Conservation (phyloP, 2,329 filamentous ascomycete genomes). For the Ceratocystis smalleyi region DNA sequence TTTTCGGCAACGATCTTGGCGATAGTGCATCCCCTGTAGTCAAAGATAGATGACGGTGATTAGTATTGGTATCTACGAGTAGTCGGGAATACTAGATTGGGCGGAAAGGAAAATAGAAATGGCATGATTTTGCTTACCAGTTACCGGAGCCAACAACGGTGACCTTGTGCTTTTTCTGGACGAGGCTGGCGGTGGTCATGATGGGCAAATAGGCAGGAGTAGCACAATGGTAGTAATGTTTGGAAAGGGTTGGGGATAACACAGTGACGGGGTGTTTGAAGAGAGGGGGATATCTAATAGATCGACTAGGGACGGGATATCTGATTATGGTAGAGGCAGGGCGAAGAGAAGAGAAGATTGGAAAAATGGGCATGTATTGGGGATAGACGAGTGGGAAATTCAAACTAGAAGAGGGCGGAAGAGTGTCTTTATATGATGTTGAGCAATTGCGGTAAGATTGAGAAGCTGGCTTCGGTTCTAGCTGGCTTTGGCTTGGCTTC, state of each 20-base stretch:
- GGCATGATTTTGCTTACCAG: constrained; percentile 43
- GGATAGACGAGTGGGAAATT: neutral
- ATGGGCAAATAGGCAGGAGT: constrained; percentile 11
- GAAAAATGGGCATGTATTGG: neutral
- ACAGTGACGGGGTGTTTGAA: neutral
- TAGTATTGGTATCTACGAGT: neutral
- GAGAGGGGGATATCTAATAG: neutral
- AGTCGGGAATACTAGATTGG: neutral
- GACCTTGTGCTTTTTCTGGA: constrained; percentile 71
- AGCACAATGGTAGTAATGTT: neutral
- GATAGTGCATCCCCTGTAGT: constrained; percentile 76
- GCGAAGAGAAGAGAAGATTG: neutral
- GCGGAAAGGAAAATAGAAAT: neutral
- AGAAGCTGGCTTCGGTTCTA: neutral
- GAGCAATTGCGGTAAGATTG: neutral
- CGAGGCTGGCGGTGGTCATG: constrained; percentile 29
- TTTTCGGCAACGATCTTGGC: constrained; percentile 95
- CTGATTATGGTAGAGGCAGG: neutral
- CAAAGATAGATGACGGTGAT: neutral
- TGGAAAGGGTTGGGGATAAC: neutral
- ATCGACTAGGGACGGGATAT: neutral
- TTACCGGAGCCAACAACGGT: constrained; percentile 92
- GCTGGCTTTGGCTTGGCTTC: neutral
- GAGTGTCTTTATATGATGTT: constrained; percentile 13
- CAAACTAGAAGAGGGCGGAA: constrained; percentile 1